These are phyloP conservation scores for Daldinia grandis DNA, from an alignment of 495 filamentous ascomycete genomes.

Conservation along the genomic window DNA sequence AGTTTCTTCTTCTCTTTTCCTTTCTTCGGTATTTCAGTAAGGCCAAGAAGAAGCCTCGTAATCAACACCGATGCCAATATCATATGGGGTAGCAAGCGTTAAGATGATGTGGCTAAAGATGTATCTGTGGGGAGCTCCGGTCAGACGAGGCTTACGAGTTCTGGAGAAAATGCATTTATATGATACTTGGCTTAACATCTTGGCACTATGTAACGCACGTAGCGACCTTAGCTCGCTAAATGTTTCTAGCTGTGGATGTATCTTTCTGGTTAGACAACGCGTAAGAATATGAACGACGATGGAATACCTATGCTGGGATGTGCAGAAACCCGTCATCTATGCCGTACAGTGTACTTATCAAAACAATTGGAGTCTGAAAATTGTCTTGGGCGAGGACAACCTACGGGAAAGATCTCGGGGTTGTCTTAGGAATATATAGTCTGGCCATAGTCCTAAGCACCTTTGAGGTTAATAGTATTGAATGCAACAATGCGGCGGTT, in stretches of 20 bases:
- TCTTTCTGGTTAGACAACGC: background rate
- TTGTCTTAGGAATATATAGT: too few relatives aligned
- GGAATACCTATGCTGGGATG: too few relatives aligned
- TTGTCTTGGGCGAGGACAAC: too few relatives aligned
- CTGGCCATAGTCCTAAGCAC: too few relatives aligned
- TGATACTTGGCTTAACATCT: background rate
- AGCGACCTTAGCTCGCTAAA: background rate
- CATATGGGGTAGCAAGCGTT: background rate
- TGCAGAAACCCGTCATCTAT: too few relatives aligned
- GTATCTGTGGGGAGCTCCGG: background rate
- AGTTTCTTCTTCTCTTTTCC: too few relatives aligned
- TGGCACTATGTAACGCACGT: background rate
- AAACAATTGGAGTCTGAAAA: background rate
- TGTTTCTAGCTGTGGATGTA: background rate
- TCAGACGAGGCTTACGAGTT: background rate
- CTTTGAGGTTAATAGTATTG: background rate
- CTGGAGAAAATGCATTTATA: background rate
- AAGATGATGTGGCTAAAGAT: background rate
- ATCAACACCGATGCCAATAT: background rate
- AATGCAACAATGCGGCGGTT: background rate
- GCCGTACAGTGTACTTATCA: background rate
- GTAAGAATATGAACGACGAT: background rate
- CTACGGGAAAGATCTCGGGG: too few relatives aligned
- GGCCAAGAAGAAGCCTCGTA: background rate
- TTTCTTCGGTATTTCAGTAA: background rate